These are phyloP conservation scores for Trichoderma hamatum DNA, from an alignment of 2,329 filamentous ascomycete genomes.

Conservation along the genomic window DNA sequence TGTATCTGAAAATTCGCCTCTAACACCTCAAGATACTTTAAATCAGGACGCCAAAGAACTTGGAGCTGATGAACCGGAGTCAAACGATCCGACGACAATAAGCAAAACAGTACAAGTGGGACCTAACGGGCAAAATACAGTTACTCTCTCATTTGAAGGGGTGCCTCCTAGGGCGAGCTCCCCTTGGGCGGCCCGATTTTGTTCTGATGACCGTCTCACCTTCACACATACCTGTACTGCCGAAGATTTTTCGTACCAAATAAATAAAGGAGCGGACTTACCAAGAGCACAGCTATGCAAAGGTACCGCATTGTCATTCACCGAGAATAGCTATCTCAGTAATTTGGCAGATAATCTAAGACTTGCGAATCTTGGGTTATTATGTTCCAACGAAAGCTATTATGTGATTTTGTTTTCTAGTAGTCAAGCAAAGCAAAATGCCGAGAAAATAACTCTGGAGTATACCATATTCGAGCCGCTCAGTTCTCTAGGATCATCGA, in stretches of 20 bases:
- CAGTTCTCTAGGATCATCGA: slow-evolving; percentile 29
- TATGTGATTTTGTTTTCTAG: slow-evolving; percentile 48
- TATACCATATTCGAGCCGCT: slow-evolving; percentile 45
- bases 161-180: slow-evolving; percentile 27
- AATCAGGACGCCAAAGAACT: background rate
- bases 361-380: slow-evolving; percentile 42
- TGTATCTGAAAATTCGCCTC: slow-evolving; percentile 23
- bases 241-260: slow-evolving; percentile 37
- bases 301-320: slow-evolving; percentile 31
- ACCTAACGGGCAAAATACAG: background rate
- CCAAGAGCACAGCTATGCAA: slow-evolving; percentile 29
- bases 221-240: slow-evolving; percentile 44
- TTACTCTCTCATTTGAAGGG: slow-evolving; percentile 28
- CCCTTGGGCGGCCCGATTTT: slow-evolving; percentile 37
- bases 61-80: background rate
- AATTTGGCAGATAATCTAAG: slow-evolving; percentile 41
- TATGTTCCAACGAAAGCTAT: slow-evolving; percentile 38
- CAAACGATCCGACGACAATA: background rate
- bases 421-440: slow-evolving; percentile 36
- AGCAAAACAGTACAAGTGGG: slow-evolving; percentile 30
- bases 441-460: slow-evolving; percentile 36
- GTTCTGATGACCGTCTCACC: slow-evolving; percentile 32
- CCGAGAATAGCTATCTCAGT: slow-evolving; percentile 31
- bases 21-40: background rate
- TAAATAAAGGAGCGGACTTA: slow-evolving; percentile 12